phyloP scores from a whole-genome alignment of 169 alveolate species.

The Eimeria sp. region DNA sequence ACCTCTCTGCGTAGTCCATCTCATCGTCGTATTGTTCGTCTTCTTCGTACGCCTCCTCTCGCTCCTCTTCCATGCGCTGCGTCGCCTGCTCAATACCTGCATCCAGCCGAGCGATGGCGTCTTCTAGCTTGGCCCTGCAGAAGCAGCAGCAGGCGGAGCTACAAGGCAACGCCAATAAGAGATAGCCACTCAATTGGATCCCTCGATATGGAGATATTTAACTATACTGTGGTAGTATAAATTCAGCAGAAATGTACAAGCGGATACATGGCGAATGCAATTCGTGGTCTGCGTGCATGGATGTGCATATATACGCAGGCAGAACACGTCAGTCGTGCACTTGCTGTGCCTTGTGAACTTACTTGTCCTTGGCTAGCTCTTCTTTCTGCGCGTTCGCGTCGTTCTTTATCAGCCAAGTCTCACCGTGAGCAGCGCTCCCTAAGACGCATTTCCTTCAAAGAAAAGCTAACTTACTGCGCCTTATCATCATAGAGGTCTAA shows the following conservation, averaged over 20 bases:
- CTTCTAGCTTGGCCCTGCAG: slow-evolving; percentile 79
- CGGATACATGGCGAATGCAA: too few species aligned
- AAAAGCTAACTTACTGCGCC: background rate
- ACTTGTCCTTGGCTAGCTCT: slow-evolving; percentile 69
- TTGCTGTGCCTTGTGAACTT: background rate
- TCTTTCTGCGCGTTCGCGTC: slow-evolving; percentile 47
- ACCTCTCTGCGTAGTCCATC: slow-evolving; percentile 78
- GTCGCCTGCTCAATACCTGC: slow-evolving; percentile 74
- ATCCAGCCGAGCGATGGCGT: slow-evolving; percentile 65
- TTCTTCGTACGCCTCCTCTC: slow-evolving; percentile 62
- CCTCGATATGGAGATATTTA: background rate
- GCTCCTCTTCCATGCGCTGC: slow-evolving; percentile 64
- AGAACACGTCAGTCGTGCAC: background rate
- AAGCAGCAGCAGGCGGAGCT: background rate
- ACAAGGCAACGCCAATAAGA: too few species aligned
- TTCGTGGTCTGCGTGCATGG: background rate
- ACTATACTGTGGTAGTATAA: background rate
- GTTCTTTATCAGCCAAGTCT: slow-evolving; percentile 77
- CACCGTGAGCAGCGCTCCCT: slow-evolving; percentile 83
- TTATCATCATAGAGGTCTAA: background rate
- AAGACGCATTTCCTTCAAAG: background rate
- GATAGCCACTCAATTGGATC: too few species aligned
- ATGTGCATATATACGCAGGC: background rate
- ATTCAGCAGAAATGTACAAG: background rate
- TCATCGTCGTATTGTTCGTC: slow-evolving; percentile 77